phyloP scores from a whole-genome alignment of 805 yeast species.

The Lipomyces starkeyi region DNA sequence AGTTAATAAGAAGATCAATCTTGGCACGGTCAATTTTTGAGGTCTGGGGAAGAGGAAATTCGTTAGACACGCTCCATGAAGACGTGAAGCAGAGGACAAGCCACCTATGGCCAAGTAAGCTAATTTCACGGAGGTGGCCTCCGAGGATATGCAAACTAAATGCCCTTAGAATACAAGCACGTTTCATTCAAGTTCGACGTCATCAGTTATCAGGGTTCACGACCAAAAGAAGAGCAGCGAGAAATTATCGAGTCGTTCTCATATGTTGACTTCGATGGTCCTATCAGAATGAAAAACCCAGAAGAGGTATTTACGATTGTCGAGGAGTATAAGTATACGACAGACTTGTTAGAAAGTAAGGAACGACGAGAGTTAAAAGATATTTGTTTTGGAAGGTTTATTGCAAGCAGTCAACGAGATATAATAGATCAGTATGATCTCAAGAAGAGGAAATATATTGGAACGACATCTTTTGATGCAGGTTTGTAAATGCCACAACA shows the following conservation, averaged over 20 bases:
- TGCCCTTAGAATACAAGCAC: constrained; percentile 47
- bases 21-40: constrained; percentile 80
- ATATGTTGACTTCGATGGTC: constrained; percentile 76
- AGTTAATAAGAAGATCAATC: constrained; percentile 69
- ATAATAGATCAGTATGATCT: constrained; percentile 80
- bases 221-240: constrained; percentile 57
- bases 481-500: constrained; percentile 15
- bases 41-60: constrained; percentile 75
- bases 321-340: constrained; percentile 74
- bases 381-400: constrained; percentile 77
- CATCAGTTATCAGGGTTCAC: constrained; percentile 75
- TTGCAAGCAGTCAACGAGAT: constrained; percentile 68
- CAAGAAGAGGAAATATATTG: constrained; percentile 82
- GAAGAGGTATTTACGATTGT: constrained; percentile 71
- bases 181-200: constrained; percentile 81
- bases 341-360: constrained; percentile 36
- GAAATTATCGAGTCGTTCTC: constrained; percentile 72
- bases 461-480: constrained; percentile 96
- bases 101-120: constrained; percentile 19
- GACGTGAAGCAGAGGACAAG: constrained; percentile 48
- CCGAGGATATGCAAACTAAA: neutral
- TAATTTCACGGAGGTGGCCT: neutral
- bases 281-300: constrained; percentile 77
- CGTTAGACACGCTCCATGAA: constrained; percentile 63
- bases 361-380: constrained; percentile 55